Base-by-base conservation (phyloP, 2,329 filamentous ascomycete genomes). In the Leptographium galeiforme region DNA sequence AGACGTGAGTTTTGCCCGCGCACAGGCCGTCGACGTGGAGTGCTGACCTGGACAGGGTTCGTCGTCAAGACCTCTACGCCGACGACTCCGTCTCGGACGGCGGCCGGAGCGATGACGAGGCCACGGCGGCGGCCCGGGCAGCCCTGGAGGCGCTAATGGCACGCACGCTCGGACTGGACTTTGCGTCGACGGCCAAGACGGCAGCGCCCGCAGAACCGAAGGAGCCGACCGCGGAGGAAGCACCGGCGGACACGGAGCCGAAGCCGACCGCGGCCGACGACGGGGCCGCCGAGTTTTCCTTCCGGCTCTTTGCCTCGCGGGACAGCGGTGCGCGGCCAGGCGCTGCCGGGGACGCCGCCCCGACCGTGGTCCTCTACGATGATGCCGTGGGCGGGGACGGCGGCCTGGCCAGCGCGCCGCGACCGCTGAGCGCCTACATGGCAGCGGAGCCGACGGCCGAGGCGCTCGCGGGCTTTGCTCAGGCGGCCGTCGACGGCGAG, bases 391-490 rank as follows among this genome's bases (percentile, higher is more conserved):
- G 67, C 2, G 68, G 64, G 4, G 57, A 60, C 2, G 76, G 65
- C 3, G 66, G 60, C n/a, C 69, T 75, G 44, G 60, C 73, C 14
- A 59, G 66, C 11, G 58, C 66, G 4, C 60, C 60, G n/a, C 66
- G 74, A 30, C 73, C 78, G 2, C 52, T 64, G 8, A 71, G 70
- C 2, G 74, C 73, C 59, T 82, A 81, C 60, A 53, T 80, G n/a
- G 68, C 68, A 8, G 64, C 60, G 0, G 60, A 65, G 50, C 64
- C 71, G 16, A 64, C 71, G 0, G 61, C 64, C 0, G 62, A 67
- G 47, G 62, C 67, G 59, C 67, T 63, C 48, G 61, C 62, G 25
- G 62, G 70, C 57, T 77, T 76, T 54, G 64, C 63, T 34, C 60
- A 59, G n/a, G 68, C 71, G 4, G 76, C 80, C 3, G 65, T 84